Evolutionary conservation across 2,329 filamentous ascomycete genomes (phyloP).

Genomic region (Thelonectria blattea): DNA sequence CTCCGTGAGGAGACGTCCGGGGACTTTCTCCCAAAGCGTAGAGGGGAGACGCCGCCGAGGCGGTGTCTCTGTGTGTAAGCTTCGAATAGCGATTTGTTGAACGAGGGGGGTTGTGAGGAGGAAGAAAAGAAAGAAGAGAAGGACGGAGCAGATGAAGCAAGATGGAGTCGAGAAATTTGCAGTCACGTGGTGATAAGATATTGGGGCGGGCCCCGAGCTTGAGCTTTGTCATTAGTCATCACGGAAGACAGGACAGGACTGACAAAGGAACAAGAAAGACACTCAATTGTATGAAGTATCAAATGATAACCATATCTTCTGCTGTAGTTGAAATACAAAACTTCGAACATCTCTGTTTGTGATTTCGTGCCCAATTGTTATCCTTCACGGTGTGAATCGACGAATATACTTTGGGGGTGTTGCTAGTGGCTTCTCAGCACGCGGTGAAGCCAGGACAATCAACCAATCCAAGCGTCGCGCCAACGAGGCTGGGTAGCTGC

Average conservation of each 20-base stretch:
- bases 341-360: no score
- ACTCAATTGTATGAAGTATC: no score
- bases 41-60: conserved; percentile 43
- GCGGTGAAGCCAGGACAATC: conserved; percentile 3
- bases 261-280: no score
- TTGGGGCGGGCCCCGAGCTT: not conserved
- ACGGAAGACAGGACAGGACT: no score
- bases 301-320: no score
- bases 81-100: conserved; percentile 99
- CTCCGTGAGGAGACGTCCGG: conserved; percentile 74
- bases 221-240: not conserved
- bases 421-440: conserved; percentile 25
- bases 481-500: conserved; percentile 38
- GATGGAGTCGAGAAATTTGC: conserved; percentile 5
- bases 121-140: conserved; percentile 36
- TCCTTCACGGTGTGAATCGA: not conserved
- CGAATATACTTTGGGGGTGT: conserved; percentile 19
- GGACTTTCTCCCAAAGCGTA: conserved; percentile 99
- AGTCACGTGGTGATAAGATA: conserved; percentile 2
- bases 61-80: conserved; percentile 83
- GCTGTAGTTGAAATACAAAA: no score
- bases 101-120: conserved; percentile 75
- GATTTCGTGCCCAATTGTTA: no score
- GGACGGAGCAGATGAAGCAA: conserved; percentile 13
- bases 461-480: conserved; percentile 38